phyloP scores from a whole-genome alignment of 1,284 basidiomycete species.

The Papiliotrema terrestris region DNA sequence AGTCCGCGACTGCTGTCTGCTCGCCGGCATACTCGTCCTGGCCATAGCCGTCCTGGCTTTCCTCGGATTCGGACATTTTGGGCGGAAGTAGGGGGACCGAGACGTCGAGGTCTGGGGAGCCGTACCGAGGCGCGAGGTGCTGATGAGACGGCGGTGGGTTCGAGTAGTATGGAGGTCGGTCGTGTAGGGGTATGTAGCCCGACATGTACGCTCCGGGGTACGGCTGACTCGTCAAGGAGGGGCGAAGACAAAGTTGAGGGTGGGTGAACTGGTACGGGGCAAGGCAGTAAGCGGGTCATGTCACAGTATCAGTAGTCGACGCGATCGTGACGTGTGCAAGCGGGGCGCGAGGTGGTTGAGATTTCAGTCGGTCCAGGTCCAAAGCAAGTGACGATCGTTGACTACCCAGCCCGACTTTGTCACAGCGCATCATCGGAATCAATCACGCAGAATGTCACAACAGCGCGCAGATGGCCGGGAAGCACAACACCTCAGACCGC shows the following conservation, averaged over 20 bases:
- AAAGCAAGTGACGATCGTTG: too few relatives aligned
- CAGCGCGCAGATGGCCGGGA: conserved; percentile 21
- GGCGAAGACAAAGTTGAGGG: neutral
- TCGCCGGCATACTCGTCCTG: conserved; percentile 4
- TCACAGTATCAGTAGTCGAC: neutral
- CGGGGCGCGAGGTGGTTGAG: too few relatives aligned
- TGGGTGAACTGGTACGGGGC: neutral
- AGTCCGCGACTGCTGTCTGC: neutral
- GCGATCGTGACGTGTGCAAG: too few relatives aligned
- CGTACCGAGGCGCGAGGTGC: conserved; percentile 28
- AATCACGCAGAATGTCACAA: neutral
- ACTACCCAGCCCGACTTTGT: too few relatives aligned
- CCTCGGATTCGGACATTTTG: conserved; percentile 4
- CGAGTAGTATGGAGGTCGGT: conserved; percentile 21
- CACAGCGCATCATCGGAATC: neutral
- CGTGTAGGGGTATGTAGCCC: conserved; percentile 34
- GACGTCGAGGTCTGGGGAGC: conserved; percentile 30
- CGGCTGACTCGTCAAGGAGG: neutral
- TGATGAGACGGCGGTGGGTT: neutral
- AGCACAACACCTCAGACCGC: conserved; percentile 19
- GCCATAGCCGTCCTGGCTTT: neutral
- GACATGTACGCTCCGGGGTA: neutral
- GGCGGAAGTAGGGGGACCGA: neutral
- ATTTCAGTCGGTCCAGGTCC: too few relatives aligned
- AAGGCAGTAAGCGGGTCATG: neutral